Evolutionary conservation across 805 yeast genomes (phyloP).

Genomic region (Starmerella geochares): DNA sequence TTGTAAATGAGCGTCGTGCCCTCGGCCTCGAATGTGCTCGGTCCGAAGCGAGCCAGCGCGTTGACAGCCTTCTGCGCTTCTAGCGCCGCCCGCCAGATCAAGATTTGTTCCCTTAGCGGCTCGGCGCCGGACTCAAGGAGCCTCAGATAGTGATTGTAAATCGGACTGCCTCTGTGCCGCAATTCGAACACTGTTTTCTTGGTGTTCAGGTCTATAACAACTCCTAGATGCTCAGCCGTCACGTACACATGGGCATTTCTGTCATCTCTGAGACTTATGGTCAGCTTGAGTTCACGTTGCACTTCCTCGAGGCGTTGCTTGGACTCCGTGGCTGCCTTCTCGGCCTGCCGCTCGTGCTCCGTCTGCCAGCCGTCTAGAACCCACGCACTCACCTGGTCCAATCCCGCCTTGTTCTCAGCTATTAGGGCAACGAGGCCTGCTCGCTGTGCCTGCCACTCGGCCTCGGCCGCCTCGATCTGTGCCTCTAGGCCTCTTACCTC

Average conservation of each 20-base stretch:
- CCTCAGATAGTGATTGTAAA: conserved; percentile 1
- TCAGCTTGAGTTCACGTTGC: neutral
- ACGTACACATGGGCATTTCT: neutral
- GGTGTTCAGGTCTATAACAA: neutral
- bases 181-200: neutral
- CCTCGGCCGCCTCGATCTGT: neutral
- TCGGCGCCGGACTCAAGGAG: neutral
- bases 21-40: neutral
- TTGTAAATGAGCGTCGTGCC: neutral
- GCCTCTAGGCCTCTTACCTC: neutral
- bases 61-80: neutral
- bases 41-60: neutral
- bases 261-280: neutral
- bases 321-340: neutral
- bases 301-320: neutral
- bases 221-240: neutral
- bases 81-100: neutral
- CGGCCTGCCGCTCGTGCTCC: neutral
- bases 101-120: neutral
- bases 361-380: neutral
- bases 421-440: neutral
- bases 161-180: conserved; percentile 1
- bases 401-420: conserved; percentile 3
- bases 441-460: neutral
- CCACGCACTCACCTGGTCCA: conserved; percentile 2